Evolutionary conservation across 2,329 filamentous ascomycete genomes (phyloP).

Genomic region (Chlorencoelia australis): DNA sequence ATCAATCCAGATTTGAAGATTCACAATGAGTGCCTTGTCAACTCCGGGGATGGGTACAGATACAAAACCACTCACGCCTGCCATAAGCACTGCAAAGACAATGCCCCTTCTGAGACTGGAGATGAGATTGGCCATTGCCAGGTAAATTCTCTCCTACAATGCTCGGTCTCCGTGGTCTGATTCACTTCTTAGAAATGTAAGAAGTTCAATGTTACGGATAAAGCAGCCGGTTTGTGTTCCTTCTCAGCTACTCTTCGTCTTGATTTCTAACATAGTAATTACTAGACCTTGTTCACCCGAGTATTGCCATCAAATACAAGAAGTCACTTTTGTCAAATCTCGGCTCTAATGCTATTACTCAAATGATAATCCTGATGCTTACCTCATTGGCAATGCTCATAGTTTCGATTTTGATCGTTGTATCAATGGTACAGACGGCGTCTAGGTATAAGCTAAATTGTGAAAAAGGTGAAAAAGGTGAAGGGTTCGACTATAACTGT

Average conservation of each 20-base stretch:
- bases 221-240: slow-evolving; percentile 7
- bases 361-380: slow-evolving; percentile 16
- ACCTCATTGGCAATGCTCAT: slow-evolving; percentile 10
- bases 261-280: neutral
- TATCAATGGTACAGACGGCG: slow-evolving; percentile 1
- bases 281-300: slow-evolving; percentile 15
- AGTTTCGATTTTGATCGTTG: slow-evolving; percentile 9
- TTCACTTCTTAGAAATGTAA: slow-evolving; percentile 10
- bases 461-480: neutral
- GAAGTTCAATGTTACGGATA: slow-evolving; percentile 16
- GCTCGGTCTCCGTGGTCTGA: too few species aligned
- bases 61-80: slow-evolving; percentile 11
- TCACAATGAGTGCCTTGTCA: slow-evolving; percentile 17
- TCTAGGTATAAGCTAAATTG: neutral
- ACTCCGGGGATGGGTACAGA: slow-evolving; percentile 17
- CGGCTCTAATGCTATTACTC: slow-evolving; percentile 12
- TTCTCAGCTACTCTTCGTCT: neutral
- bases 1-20: slow-evolving; percentile 15
- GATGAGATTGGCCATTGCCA: slow-evolving; percentile 18
- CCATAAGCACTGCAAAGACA: slow-evolving; percentile 19
- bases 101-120: slow-evolving; percentile 8
- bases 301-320: slow-evolving; percentile 18
- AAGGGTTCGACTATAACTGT: neutral
- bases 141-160: neutral
- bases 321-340: slow-evolving; percentile 15